A percentile compares a stretch with the other conserved stretches of the same genome.
These are phyloP conservation scores for Apostasia ramifera DNA, from an alignment of 106 monocot genomes.

Conservation along the genomic window DNA sequence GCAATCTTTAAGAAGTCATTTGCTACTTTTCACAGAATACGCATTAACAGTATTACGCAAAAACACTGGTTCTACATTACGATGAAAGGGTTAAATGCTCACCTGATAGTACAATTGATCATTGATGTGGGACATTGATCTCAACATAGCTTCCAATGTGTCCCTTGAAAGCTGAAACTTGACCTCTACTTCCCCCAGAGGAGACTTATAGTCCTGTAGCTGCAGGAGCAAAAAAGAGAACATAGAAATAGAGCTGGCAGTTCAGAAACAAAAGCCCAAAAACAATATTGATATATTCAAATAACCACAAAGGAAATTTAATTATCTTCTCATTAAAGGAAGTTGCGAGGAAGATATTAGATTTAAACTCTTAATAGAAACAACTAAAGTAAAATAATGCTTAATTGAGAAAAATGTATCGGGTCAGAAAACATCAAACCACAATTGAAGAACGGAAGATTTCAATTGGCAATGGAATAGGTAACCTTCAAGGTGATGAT, in stretches of 20 bases:
- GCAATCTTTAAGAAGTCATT: no score
- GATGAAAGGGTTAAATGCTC: constrained; percentile 8
- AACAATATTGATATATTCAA: background rate
- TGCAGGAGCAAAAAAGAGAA: constrained; percentile 15
- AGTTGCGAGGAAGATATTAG: background rate
- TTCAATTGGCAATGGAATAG: background rate
- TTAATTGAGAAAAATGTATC: background rate
- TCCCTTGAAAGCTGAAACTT: constrained; percentile 60
- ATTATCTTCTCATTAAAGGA: background rate
- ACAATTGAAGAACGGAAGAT: background rate
- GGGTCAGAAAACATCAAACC: background rate
- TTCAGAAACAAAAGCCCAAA: background rate
- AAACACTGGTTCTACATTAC: no score
- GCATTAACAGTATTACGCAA: no score
- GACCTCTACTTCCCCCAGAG: constrained; percentile 35
- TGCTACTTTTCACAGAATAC: no score
- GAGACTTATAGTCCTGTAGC: constrained; percentile 47
- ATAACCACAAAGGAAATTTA: background rate
- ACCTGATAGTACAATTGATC: constrained; percentile 48
- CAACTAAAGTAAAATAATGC: background rate
- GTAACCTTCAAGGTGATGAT: constrained; percentile 44
- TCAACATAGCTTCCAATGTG: constrained; percentile 60
- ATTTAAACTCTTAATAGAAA: background rate
- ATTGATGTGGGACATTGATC: constrained; percentile 43
- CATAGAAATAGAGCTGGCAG: background rate